Evolutionary conservation across 805 yeast species (phyloP), one percentile per base, ranked within the genome.

Genomic region (Osmozyma mogii): DNA sequence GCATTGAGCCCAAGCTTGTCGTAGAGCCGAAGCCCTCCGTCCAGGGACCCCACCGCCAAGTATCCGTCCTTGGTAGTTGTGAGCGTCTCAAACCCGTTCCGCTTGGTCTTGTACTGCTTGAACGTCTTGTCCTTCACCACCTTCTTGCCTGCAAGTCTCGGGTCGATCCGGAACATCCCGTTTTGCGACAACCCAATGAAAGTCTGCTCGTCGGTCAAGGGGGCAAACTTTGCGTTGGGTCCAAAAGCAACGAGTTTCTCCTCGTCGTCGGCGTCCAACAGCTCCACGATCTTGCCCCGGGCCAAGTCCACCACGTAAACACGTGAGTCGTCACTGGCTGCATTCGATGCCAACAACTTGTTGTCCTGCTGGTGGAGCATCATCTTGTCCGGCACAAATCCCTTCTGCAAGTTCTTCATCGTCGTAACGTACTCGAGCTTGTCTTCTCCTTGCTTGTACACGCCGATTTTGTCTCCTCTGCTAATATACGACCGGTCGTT

Each of bases 201-300:
- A 0, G 87, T 81, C 37, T 73, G 78, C 43, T 87, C 95, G 4
- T 61, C 68, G 0, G 87, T 73, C 49, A 78, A 56, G 48, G 81
- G 94, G 22, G 84, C 72, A 44, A 78, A 80, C 53, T 84, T 85
- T 29, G 68, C 54, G n/a, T 74, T 64, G 4, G 94, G 88, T 2
- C 79, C 81, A 50, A 75, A 78, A 17, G 70, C 64, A 11, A 69
- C 70, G 12, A 75, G 63, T 6, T 65, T 38, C 30, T 69, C 68
- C 13, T 28, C 24, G 15, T 62, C 65, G 14, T 50, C 45, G 13
- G 81, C 64, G 20, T 68, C 58, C 92, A 94, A 87, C 48, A 84
- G 92, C 49, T 87, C 95, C n/a, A 87, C 80, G 30, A 87, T 68
- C 46, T 77, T 64, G 9, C 95, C 96, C 34, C 75, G 68, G 47